Evolutionary conservation across 2,329 filamentous ascomycete species (phyloP).

Genomic region (Clonostachys solani): DNA sequence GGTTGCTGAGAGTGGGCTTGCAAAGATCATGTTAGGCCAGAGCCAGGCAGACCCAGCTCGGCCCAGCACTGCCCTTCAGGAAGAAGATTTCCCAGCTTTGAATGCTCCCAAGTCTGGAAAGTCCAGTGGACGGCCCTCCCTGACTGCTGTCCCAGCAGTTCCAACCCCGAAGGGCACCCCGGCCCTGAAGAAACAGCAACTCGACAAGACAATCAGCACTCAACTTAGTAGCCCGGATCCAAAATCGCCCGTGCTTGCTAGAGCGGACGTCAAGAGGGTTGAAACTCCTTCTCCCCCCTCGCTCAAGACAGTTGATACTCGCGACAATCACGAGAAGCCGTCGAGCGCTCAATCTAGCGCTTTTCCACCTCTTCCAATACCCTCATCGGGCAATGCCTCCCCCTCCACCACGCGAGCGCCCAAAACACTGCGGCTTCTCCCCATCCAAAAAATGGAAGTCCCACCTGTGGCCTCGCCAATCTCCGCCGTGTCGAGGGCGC

Average conservation of each 20-base stretch:
- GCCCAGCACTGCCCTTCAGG: conserved; percentile 34
- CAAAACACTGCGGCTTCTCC: conserved; percentile 67
- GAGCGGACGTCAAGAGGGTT: not conserved
- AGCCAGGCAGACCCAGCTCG: conserved; percentile 16
- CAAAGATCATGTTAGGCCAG: conserved; percentile 38
- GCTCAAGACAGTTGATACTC: not conserved
- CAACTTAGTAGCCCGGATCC: not conserved
- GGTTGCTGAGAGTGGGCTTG: conserved; percentile 38
- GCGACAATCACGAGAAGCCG: not conserved
- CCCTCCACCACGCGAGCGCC: conserved; percentile 47
- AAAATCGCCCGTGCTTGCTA: not conserved
- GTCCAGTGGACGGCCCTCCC: conserved; percentile 14
- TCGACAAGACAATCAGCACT: not conserved
- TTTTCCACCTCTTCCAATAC: conserved; percentile 46
- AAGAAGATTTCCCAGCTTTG: conserved; percentile 61
- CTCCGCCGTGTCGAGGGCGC: conserved; percentile 18
- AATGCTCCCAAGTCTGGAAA: conserved; percentile 36
- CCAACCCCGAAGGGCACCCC: conserved; percentile 26
- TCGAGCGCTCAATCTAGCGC: not conserved
- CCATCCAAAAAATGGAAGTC: conserved; percentile 58
- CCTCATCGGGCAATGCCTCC: conserved; percentile 35
- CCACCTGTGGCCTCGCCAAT: conserved; percentile 32
- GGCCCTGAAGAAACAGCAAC: conserved; percentile 26
- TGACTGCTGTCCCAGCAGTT: conserved; percentile 24
- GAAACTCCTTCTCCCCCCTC: not conserved